Conservation (phyloP, 1,284 basidiomycete genomes). For the Pascua guehoae region DNA sequence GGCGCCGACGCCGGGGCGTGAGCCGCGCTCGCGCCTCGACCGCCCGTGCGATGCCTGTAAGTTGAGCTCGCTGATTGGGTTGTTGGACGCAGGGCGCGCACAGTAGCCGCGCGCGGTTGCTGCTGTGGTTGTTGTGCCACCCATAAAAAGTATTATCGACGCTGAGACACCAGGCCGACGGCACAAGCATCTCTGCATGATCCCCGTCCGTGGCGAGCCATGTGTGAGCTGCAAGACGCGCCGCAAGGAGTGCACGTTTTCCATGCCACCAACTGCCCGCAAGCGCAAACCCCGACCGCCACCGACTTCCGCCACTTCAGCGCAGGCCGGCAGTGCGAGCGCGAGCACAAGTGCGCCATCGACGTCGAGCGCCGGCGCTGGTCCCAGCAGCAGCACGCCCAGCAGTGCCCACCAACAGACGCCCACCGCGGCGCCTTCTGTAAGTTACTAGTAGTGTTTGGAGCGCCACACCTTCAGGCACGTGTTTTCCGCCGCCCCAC, state of each 20-base stretch:
- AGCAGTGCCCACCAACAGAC: too few species aligned
- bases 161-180: slow-evolving; percentile 19
- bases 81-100: neutral
- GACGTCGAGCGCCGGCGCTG: too few species aligned
- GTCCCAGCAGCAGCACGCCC: too few species aligned
- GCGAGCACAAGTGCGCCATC: too few species aligned
- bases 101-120: too few species aligned
- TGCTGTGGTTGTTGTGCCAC: neutral
- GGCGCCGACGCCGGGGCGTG: neutral
- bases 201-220: slow-evolving; percentile 22
- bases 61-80: neutral
- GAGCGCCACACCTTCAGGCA: too few species aligned
- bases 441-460: too few species aligned
- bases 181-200: slow-evolving; percentile 31
- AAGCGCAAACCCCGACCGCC: slow-evolving; percentile 15
- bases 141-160: too few species aligned
- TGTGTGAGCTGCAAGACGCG: slow-evolving; percentile 27
- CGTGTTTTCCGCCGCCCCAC: too few species aligned
- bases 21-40: slow-evolving; percentile 10
- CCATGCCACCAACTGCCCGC: slow-evolving; percentile 24
- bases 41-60: slow-evolving; percentile 16
- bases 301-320: too few species aligned
- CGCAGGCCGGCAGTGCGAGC: too few species aligned
- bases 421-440: too few species aligned
- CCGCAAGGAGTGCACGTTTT: slow-evolving; percentile 27